These are phyloP conservation scores for Ilyonectria destructans DNA, from an alignment of 2,329 filamentous ascomycete species.

Conservation along the genomic window DNA sequence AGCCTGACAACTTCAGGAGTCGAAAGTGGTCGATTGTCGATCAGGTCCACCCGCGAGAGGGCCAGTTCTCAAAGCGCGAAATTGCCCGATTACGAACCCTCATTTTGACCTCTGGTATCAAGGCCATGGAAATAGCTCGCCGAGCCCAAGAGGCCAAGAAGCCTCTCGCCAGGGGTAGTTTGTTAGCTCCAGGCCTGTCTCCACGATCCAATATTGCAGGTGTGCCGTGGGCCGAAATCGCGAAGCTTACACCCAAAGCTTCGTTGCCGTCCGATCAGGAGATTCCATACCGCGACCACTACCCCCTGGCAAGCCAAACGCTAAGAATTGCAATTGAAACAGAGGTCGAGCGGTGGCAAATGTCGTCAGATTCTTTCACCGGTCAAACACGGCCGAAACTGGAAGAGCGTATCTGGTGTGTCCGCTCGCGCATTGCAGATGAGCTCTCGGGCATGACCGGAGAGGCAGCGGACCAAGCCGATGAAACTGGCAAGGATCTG, in stretches of 20 bases:
- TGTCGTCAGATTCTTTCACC: slow-evolving; percentile 72
- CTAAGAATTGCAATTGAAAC: slow-evolving; percentile 64
- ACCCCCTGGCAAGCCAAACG: slow-evolving; percentile 68
- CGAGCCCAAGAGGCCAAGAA: slow-evolving; percentile 70
- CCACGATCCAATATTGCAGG: slow-evolving; percentile 41
- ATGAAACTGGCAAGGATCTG: slow-evolving; percentile 83
- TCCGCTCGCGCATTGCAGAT: slow-evolving; percentile 65
- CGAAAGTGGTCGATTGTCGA: slow-evolving; percentile 70
- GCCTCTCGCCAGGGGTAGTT: slow-evolving; percentile 50
- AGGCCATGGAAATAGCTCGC: slow-evolving; percentile 84
- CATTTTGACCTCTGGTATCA: slow-evolving; percentile 89
- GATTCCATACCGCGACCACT: slow-evolving; percentile 62
- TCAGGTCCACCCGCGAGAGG: slow-evolving; percentile 56
- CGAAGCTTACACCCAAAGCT: slow-evolving; percentile 58
- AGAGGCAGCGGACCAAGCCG: slow-evolving; percentile 82
- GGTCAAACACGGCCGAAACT: slow-evolving; percentile 71
- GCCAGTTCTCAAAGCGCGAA: slow-evolving; percentile 76
- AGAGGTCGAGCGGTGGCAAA: slow-evolving; percentile 71
- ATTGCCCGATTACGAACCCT: slow-evolving; percentile 84
- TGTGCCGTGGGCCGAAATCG: slow-evolving; percentile 62
- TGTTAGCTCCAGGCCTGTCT: slow-evolving; percentile 42
- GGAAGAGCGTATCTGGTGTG: slow-evolving; percentile 63
- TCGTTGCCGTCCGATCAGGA: slow-evolving; percentile 53
- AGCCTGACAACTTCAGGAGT: slow-evolving; percentile 46
- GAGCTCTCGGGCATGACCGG: slow-evolving; percentile 75